Evolutionary conservation across 805 yeast species (phyloP).

Genomic region (Candida wancherniae): DNA sequence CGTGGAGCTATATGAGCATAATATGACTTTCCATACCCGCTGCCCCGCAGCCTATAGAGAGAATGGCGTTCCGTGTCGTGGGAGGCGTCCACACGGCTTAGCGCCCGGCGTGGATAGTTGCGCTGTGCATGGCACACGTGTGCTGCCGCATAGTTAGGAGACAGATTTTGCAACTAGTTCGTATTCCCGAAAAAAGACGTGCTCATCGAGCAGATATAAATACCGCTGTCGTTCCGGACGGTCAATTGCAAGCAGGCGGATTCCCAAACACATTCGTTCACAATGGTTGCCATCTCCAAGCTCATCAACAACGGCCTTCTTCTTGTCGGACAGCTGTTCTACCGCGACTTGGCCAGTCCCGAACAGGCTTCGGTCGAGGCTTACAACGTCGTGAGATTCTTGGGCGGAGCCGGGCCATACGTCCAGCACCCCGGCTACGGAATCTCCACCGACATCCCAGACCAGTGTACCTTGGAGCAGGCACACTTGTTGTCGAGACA

Average conservation of each 20-base stretch:
- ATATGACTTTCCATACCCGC: too few species aligned
- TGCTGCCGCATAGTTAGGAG: too few species aligned
- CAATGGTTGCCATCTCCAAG: conserved; percentile 27
- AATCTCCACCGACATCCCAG: conserved; percentile 45
- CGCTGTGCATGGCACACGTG: too few species aligned
- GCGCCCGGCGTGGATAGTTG: too few species aligned
- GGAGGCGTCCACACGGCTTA: too few species aligned
- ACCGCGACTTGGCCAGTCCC: conserved; percentile 33
- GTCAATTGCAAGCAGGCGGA: conserved; percentile 1
- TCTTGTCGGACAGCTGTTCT: conserved; percentile 24
- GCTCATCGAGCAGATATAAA: too few species aligned
- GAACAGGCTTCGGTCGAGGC: conserved; percentile 40
- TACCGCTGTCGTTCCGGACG: too few species aligned
- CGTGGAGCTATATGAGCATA: too few species aligned
- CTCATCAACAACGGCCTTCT: conserved; percentile 27
- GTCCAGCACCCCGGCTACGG: conserved; percentile 50
- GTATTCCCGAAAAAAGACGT: too few species aligned
- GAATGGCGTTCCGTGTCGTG: too few species aligned
- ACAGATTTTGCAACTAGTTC: too few species aligned
- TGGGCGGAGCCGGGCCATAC: conserved; percentile 59
- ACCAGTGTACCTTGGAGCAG: conserved; percentile 53
- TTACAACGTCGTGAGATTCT: conserved; percentile 44
- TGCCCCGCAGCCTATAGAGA: too few species aligned
- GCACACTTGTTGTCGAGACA: conserved; percentile 72
- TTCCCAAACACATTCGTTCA: background rate